Evolutionary conservation across 2,329 filamentous ascomycete genomes (phyloP).

Genomic region (Fusarium graminum): DNA sequence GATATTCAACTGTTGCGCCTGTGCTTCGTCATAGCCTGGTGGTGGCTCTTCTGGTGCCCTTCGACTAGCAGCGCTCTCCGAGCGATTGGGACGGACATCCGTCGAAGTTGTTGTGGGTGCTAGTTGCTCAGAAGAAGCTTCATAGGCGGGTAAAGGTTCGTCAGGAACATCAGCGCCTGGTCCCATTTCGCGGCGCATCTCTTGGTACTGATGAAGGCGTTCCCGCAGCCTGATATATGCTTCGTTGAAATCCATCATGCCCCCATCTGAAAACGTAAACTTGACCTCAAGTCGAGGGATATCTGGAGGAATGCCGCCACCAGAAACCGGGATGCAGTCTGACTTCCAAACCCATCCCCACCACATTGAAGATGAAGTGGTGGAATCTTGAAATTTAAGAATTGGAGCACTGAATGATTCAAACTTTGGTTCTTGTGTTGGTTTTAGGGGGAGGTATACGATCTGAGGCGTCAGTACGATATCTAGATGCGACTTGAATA

Average conservation of each 20-base stretch:
- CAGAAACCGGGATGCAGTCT: constrained; percentile 81
- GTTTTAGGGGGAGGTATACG: constrained; percentile 84
- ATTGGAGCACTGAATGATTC: constrained; percentile 92
- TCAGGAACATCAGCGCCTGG: constrained; percentile 76
- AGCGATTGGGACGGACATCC: constrained; percentile 49
- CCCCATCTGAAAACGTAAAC: constrained; percentile 92
- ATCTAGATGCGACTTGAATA: not conserved
- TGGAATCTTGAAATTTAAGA: constrained; percentile 87
- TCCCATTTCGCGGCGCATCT: constrained; percentile 78
- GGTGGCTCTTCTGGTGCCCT: constrained; percentile 79
- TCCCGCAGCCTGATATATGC: constrained; percentile 88
- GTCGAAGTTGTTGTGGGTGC: constrained; percentile 46
- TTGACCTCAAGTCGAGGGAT: constrained; percentile 82
- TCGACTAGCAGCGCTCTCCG: constrained; percentile 56
- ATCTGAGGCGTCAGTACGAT: constrained; percentile 65
- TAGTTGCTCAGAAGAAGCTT: constrained; percentile 63
- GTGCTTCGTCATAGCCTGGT: constrained; percentile 91
- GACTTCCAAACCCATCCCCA: constrained; percentile 95
- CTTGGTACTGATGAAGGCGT: constrained; percentile 82
- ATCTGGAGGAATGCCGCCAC: constrained; percentile 83
- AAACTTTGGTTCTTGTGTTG: constrained; percentile 71
- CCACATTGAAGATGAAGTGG: constrained; percentile 84
- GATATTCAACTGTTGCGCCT: constrained; percentile 74
- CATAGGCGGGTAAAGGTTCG: constrained; percentile 90
- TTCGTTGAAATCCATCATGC: constrained; percentile 90